phyloP scores from a whole-genome alignment of 1,284 basidiomycete genomes.

The Heterobasidion irregulare region DNA sequence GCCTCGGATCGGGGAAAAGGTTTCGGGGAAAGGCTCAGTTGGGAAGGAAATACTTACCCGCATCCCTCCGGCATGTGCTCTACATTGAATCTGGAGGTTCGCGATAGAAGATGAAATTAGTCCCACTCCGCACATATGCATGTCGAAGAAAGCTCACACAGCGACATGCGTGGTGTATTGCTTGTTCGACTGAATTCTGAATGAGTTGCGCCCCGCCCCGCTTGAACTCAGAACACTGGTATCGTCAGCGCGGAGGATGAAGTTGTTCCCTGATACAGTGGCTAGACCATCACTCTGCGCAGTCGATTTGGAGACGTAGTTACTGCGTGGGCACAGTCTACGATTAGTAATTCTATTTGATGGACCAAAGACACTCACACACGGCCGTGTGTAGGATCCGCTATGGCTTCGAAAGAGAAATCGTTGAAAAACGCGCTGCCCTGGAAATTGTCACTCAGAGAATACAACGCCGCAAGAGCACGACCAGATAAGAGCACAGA shows the following conservation, averaged over 20 bases:
- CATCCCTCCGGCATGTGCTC: slow-evolving; percentile 57
- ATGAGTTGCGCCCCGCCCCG: slow-evolving; percentile 51
- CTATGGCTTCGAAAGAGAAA: slow-evolving; percentile 41
- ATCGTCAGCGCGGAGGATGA: slow-evolving; percentile 41
- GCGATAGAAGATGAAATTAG: not conserved
- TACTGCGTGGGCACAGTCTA: slow-evolving; percentile 14
- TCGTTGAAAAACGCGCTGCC: slow-evolving; percentile 41
- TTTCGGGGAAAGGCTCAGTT: no score
- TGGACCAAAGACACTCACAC: slow-evolving; percentile 33
- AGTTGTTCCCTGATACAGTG: slow-evolving; percentile 15
- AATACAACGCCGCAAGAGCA: slow-evolving; percentile 26
- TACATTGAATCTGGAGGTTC: slow-evolving; percentile 36
- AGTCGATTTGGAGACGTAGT: slow-evolving; percentile 22
- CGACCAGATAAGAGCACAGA: slow-evolving; percentile 2
- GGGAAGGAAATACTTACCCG: slow-evolving; percentile 31
- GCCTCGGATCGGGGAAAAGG: slow-evolving; percentile 2
- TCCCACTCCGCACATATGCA: not conserved
- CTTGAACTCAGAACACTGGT: slow-evolving; percentile 33
- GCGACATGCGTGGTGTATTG: slow-evolving; percentile 44
- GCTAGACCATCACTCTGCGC: slow-evolving; percentile 24
- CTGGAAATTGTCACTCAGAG: slow-evolving; percentile 33
- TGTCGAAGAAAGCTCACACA: slow-evolving; percentile 34
- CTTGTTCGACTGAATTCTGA: slow-evolving; percentile 44
- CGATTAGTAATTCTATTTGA: not conserved
- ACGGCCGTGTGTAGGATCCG: slow-evolving; percentile 54